Conservation (phyloP, 2,329 filamentous ascomycete species). For the Xylariaceae sp. region DNA sequence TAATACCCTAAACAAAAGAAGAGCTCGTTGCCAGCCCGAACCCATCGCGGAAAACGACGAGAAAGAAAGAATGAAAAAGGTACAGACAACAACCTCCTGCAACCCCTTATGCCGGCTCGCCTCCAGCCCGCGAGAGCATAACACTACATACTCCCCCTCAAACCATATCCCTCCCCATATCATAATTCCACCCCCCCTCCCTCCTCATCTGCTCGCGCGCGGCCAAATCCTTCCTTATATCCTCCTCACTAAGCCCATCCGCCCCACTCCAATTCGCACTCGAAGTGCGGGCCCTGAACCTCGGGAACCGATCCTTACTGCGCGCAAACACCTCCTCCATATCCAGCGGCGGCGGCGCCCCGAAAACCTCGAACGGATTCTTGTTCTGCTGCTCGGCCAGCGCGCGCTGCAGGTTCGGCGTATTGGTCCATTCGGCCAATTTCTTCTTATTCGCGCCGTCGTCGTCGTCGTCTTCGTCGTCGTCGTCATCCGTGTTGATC, state of each 20-base stretch:
- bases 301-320: slow-evolving; percentile 77
- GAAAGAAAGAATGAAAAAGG: too few species aligned
- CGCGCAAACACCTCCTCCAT: slow-evolving; percentile 97
- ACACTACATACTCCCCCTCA: too few species aligned
- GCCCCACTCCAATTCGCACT: slow-evolving; percentile 89
- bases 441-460: slow-evolving; percentile 42
- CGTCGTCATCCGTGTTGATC: slow-evolving; percentile 90
- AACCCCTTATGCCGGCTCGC: too few species aligned
- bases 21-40: too few species aligned
- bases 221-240: slow-evolving; percentile 64
- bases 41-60: too few species aligned
- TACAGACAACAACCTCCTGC: too few species aligned
- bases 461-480: slow-evolving; percentile 63
- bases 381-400: slow-evolving; percentile 78
- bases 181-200: slow-evolving; percentile 68
- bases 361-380: slow-evolving; percentile 82
- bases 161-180: slow-evolving; percentile 33
- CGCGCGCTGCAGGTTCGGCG: slow-evolving; percentile 70
- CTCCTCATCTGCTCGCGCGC: slow-evolving; percentile 62
- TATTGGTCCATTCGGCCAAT: slow-evolving; percentile 79
- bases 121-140: too few species aligned
- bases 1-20: too few species aligned
- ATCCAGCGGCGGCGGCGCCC: slow-evolving; percentile 77
- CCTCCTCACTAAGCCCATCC: slow-evolving; percentile 70
- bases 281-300: slow-evolving; percentile 84